These are phyloP conservation scores for Salix brachista DNA, from an alignment of 345 rosid genomes.

Conservation along the genomic window DNA sequence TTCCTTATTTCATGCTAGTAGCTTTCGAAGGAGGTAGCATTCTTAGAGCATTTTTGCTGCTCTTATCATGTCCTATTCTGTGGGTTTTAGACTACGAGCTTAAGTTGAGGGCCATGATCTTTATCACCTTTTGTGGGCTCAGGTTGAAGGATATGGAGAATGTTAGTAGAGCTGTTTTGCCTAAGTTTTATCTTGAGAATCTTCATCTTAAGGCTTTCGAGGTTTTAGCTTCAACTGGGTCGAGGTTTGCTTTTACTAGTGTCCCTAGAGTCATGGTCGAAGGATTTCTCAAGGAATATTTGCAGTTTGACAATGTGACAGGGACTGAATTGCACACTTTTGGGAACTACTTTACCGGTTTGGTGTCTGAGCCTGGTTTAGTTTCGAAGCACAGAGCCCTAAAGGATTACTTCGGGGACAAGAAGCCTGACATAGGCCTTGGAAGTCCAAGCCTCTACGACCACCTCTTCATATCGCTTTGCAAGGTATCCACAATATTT, in stretches of 20 bases:
- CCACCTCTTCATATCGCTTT: slow-evolving; percentile 57
- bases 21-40: slow-evolving; percentile 91
- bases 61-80: slow-evolving; percentile 53
- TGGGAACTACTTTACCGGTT: slow-evolving; percentile 57
- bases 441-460: slow-evolving; percentile 60
- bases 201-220: slow-evolving; percentile 56
- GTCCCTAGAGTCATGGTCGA: slow-evolving; percentile 84
- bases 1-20: slow-evolving; percentile 93
- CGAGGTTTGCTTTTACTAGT: slow-evolving; percentile 57
- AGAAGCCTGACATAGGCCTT: slow-evolving; percentile 56
- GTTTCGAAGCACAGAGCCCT: slow-evolving; percentile 56
- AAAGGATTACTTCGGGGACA: slow-evolving; percentile 50
- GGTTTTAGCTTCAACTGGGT: slow-evolving; percentile 37
- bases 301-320: slow-evolving; percentile 51
- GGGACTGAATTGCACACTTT: slow-evolving; percentile 65
- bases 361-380: slow-evolving; percentile 59
- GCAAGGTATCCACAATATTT: slow-evolving; percentile 47
- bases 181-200: slow-evolving; percentile 87
- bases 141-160: slow-evolving; percentile 47
- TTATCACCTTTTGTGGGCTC: slow-evolving; percentile 76
- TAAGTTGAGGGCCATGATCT: slow-evolving; percentile 53
- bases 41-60: slow-evolving; percentile 55
- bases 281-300: slow-evolving; percentile 61
- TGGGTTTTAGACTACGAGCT: slow-evolving; percentile 52
- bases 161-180: slow-evolving; percentile 75